phyloP scores from a whole-genome alignment of 768 basidiomycete species.

The Gelatoporia subvermispora region DNA sequence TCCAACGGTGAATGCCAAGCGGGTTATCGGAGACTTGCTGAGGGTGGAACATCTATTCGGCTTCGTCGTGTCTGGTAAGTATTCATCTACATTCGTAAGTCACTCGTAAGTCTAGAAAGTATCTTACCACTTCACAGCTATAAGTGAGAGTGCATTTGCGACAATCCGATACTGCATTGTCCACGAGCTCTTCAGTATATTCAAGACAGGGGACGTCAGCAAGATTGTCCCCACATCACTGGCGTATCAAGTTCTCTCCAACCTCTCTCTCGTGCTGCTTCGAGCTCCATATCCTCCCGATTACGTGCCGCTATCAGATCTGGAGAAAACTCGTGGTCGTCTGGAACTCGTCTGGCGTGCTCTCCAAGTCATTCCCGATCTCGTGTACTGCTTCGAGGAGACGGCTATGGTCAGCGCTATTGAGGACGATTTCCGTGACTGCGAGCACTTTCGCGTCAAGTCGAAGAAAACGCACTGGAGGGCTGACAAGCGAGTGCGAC shows the following conservation, averaged over 20 bases:
- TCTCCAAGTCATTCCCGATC: constrained; percentile 2
- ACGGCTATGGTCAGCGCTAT: neutral
- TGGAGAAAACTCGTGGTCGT: neutral
- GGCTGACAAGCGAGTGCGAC: neutral
- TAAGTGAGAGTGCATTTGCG: neutral
- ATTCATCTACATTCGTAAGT: neutral
- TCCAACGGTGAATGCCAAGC: neutral
- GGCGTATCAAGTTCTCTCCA: too few relatives aligned
- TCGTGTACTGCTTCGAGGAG: neutral
- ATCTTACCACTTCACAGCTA: neutral
- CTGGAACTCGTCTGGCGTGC: neutral
- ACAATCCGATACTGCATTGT: neutral
- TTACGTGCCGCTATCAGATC: too few relatives aligned
- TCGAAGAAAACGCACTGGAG: neutral
- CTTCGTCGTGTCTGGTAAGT: constrained; percentile 1
- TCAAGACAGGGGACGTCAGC: too few relatives aligned
- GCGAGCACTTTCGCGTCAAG: neutral
- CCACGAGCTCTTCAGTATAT: too few relatives aligned
- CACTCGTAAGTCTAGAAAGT: neutral
- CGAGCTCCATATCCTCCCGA: too few relatives aligned
- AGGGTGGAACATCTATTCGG: neutral
- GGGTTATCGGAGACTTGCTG: neutral
- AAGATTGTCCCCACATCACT: too few relatives aligned
- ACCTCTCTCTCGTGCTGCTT: too few relatives aligned
- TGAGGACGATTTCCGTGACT: constrained; percentile 1